Evolutionary conservation across 2,329 filamentous ascomycete species (phyloP).

Genomic region (Teratosphaeria viscida): DNA sequence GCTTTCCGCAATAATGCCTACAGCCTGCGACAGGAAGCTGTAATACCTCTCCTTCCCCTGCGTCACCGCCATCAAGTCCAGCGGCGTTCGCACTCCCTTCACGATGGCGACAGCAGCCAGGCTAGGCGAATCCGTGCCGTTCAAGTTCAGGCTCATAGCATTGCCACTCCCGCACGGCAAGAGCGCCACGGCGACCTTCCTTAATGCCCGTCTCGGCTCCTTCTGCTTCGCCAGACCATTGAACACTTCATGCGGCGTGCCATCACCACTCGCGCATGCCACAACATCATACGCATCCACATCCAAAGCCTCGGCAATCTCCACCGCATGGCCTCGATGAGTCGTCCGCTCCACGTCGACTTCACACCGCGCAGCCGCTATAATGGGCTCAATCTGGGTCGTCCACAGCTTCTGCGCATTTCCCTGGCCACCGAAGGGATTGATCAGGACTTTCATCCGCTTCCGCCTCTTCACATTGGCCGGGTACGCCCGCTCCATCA

Average conservation of each 20-base stretch:
- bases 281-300: slow-evolving; percentile 74
- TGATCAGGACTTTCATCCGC: slow-evolving; percentile 78
- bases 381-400: slow-evolving; percentile 66
- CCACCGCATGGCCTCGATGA: slow-evolving; percentile 64
- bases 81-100: slow-evolving; percentile 72
- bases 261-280: slow-evolving; percentile 84
- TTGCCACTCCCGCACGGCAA: slow-evolving; percentile 92
- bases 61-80: slow-evolving; percentile 82
- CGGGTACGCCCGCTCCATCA: slow-evolving; percentile 63
- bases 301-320: slow-evolving; percentile 66
- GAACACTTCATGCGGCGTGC: slow-evolving; percentile 84
- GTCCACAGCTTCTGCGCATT: slow-evolving; percentile 63
- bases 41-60: slow-evolving; percentile 64
- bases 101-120: slow-evolving; percentile 72
- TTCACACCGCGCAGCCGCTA: slow-evolving; percentile 68
- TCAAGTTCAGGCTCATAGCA: slow-evolving; percentile 81
- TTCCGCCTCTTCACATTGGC: slow-evolving; percentile 53
- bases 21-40: slow-evolving; percentile 81
- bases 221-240: slow-evolving; percentile 73
- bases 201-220: slow-evolving; percentile 61
- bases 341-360: slow-evolving; percentile 64
- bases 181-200: slow-evolving; percentile 70
- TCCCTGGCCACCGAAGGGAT: slow-evolving; percentile 82
- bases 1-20: slow-evolving; percentile 81
- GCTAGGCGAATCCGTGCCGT: slow-evolving; percentile 66